Conservation (phyloP, 768 basidiomycete genomes). For the Tulasnella sp. region DNA sequence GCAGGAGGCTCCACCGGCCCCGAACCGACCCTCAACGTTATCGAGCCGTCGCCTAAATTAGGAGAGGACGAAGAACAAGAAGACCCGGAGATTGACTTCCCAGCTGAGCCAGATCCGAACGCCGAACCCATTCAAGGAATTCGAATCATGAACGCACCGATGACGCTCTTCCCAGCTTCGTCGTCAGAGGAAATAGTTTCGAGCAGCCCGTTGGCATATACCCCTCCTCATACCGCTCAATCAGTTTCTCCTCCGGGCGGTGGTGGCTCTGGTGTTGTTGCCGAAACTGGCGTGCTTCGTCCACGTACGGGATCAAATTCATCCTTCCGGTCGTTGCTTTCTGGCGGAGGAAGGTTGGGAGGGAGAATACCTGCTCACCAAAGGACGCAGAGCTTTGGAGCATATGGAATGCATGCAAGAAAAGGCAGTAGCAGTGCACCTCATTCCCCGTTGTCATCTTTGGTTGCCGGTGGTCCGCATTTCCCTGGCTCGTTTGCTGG, state of each 20-base stretch:
- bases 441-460: neutral
- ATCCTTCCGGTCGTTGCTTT: neutral
- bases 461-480: neutral
- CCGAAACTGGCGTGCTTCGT: neutral
- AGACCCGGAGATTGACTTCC: slow-evolving; percentile 12
- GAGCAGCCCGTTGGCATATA: neutral
- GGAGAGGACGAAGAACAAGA: neutral
- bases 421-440: neutral
- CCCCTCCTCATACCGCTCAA: neutral
- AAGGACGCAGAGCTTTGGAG: neutral
- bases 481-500: neutral
- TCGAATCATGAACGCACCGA: slow-evolving; percentile 25
- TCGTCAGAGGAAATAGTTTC: neutral
- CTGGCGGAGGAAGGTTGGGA: neutral
- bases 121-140: slow-evolving; percentile 31
- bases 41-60: neutral
- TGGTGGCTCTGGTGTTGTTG: neutral
- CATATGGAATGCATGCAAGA: neutral
- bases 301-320: neutral
- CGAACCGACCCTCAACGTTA: neutral
- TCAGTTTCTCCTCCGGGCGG: neutral
- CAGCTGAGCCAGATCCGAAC: slow-evolving; percentile 16
- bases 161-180: slow-evolving; percentile 4
- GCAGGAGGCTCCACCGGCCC: neutral
- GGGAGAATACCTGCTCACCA: neutral